These are phyloP conservation scores for Lupinus albus DNA, from an alignment of 306 rosid genomes.

Conservation along the genomic window DNA sequence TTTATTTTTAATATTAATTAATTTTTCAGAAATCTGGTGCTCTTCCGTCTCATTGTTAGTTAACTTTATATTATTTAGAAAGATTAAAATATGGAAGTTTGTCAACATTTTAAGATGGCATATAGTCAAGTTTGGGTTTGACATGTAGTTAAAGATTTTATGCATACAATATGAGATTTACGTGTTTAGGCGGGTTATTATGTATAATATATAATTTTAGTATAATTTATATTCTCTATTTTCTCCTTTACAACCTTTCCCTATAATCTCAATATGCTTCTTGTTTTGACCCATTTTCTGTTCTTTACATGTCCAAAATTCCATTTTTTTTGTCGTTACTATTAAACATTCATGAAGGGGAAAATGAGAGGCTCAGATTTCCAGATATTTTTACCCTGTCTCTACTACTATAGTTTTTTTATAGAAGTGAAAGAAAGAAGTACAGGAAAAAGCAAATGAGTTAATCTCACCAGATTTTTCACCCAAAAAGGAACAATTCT, in stretches of 20 bases:
- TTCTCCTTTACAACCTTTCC: constrained; percentile 6
- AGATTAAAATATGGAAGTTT: constrained; percentile 7
- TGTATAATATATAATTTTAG: not conserved
- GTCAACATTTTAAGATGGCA: constrained; percentile 7
- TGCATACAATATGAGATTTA: constrained; percentile 23
- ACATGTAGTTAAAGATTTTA: constrained; percentile 17
- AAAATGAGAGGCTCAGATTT: constrained; percentile 3
- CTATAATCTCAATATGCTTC: constrained; percentile 23
- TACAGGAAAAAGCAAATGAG: not conserved
- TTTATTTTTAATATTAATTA: not conserved
- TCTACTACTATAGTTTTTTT: constrained; percentile 1
- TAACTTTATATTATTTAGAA: constrained; percentile 24
- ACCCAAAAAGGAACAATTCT: not conserved
- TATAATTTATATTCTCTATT: constrained; percentile 4
- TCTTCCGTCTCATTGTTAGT: not conserved
- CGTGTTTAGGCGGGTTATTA: not conserved
- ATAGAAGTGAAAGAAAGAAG: not conserved
- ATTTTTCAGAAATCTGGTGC: not conserved
- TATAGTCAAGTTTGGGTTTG: constrained; percentile 32
- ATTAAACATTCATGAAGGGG: not conserved
- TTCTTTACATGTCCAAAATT: constrained; percentile 17
- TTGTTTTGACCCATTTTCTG: constrained; percentile 15
- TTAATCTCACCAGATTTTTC: not conserved
- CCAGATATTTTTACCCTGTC: constrained; percentile 7
- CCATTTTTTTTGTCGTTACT: constrained; percentile 1